phyloP scores from a whole-genome alignment of 495 filamentous ascomycete species.

The Letharia lupina region DNA sequence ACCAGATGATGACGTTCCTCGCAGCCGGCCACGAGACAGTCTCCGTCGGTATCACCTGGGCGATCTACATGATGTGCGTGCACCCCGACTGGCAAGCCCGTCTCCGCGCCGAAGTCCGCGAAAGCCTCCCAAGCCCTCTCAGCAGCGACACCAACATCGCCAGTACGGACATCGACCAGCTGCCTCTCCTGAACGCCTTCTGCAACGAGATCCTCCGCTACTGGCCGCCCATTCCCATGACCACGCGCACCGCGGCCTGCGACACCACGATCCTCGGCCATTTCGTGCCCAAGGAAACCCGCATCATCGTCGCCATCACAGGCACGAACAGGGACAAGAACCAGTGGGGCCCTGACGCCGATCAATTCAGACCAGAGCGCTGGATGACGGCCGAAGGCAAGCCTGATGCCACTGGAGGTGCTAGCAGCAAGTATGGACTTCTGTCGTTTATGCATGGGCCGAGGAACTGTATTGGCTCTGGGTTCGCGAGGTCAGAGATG shows the following conservation, averaged over 20 bases:
- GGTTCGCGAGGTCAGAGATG: constrained; percentile 78
- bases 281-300: constrained; percentile 47
- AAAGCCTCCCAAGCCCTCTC: constrained; percentile 2
- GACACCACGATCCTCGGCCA: constrained; percentile 55
- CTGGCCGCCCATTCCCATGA: constrained; percentile 51
- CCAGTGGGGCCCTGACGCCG: constrained; percentile 77
- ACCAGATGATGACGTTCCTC: constrained; percentile 76
- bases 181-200: constrained; percentile 49
- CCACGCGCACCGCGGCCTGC: constrained; percentile 50
- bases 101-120: constrained; percentile 24
- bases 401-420: constrained; percentile 39
- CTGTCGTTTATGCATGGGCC: constrained; percentile 82
- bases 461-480: constrained; percentile 70
- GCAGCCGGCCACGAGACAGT: constrained; percentile 61
- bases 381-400: constrained; percentile 52
- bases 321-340: constrained; percentile 63
- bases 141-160: background rate
- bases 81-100: constrained; percentile 22
- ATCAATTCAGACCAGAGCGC: constrained; percentile 70
- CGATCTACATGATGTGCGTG: constrained; percentile 23
- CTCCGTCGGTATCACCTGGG: constrained; percentile 25
- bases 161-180: background rate
- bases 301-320: constrained; percentile 41
- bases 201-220: constrained; percentile 53
- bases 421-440: constrained; percentile 61